A percentile compares a stretch with the other conserved stretches of the same genome.
Evolutionary conservation across 352 stramenopile genomes (phyloP).

Genomic region (Paralagenidium karlingii): DNA sequence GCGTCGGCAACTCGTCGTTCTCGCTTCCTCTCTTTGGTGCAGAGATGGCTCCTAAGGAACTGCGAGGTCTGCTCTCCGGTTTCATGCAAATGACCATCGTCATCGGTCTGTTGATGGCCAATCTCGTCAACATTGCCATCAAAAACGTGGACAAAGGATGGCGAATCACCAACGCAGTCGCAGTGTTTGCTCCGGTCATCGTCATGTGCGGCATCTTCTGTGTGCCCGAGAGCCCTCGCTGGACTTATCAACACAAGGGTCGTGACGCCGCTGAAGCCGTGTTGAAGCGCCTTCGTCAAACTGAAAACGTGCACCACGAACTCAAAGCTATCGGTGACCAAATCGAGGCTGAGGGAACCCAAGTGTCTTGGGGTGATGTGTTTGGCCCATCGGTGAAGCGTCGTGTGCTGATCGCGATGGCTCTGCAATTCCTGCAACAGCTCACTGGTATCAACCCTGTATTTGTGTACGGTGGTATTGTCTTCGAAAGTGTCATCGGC

Average conservation of each 20-base stretch:
- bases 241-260: conserved; percentile 27
- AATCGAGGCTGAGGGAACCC: conserved; percentile 14
- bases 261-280: conserved; percentile 10
- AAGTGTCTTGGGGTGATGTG: conserved; percentile 16
- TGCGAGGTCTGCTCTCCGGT: conserved; percentile 19
- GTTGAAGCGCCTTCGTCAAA: conserved; percentile 17
- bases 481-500: conserved; percentile 6
- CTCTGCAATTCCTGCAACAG: conserved; percentile 13
- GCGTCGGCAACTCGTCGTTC: conserved; percentile 30
- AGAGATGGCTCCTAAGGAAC: conserved; percentile 25
- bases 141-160: conserved; percentile 14
- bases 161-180: conserved; percentile 16
- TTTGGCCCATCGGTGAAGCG: conserved; percentile 5
- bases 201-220: conserved; percentile 29
- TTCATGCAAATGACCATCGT: conserved; percentile 33
- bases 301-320: conserved; percentile 13
- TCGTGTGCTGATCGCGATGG: conserved; percentile 11
- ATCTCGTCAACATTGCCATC: conserved; percentile 17
- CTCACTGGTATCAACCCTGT: conserved; percentile 15
- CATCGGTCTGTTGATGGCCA: conserved; percentile 22
- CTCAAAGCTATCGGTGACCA: conserved; percentile 33
- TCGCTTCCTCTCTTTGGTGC: conserved; percentile 25
- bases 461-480: conserved; percentile 8
- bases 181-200: conserved; percentile 16
- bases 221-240: conserved; percentile 35